Evolutionary conservation across 768 basidiomycete genomes (phyloP), one percentile per base, ranked within the genome.

Genomic region (Asterophora lycoperdoides): DNA sequence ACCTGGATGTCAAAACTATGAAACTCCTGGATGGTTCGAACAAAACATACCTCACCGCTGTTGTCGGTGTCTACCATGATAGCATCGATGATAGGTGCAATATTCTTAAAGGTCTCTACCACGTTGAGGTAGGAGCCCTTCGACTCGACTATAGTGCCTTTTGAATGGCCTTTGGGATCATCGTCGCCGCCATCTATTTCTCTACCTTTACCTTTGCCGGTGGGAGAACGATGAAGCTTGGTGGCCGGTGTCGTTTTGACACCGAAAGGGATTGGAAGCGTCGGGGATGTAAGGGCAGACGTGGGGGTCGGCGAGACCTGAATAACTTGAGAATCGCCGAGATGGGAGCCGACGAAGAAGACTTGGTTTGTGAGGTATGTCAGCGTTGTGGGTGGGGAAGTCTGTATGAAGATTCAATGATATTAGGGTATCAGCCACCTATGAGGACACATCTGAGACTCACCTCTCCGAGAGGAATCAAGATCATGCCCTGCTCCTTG

Each of bases 11-110:
- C 23, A 23, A 23, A 6, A 23, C 3, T 6, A 23, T 23, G 23
- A 23, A 23, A 23, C 23, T 23, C 23, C 23, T 23, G 23, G 23
- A 23, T 6, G 6, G 6, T 6, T 23, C 23, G 23, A 23, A 23
- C 3, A 23, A 23, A 30, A 5, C 74, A 28, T 52, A 86, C 85
- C 72, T 89, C 84, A 11, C 83, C 83, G 56, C 77, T 83, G 2
- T 76, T 76, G 47, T 91, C 89, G 2, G 70, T 66, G 62, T 93
- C 89, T 5, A 83, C 83, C 17, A 91, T 61, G n/a, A 79, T 71
- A 10, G 87, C 88, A 60, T 96, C 93, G 49, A 82, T 60, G 37
- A 94, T 88, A 0, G 93, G 93, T 0, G 86, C 89, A 53, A 95
- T 76, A 56, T 92, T 93, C 51, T 78, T 79, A 64, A 76, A 88